A percentile compares a stretch with the other conserved stretches of the same genome.
Conservation (phyloP, 345 rosid genomes). For the Sonneratia alba region DNA sequence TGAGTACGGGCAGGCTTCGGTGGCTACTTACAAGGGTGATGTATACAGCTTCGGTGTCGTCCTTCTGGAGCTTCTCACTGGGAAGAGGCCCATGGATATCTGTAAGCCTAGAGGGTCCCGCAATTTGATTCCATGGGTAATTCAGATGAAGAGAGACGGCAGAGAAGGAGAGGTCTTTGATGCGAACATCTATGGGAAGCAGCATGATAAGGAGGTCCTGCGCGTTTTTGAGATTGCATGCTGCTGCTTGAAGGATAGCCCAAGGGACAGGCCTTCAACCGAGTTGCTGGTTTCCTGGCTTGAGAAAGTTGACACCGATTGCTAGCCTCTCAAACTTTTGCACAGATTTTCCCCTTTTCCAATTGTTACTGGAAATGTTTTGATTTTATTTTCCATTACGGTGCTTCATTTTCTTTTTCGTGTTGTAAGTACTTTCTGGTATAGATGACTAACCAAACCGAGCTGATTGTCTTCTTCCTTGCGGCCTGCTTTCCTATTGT, state of each 20-base stretch:
- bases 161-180: slow-evolving; percentile 63
- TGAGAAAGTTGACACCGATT: slow-evolving; percentile 17
- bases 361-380: neutral
- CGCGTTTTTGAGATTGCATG: slow-evolving; percentile 61
- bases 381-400: neutral
- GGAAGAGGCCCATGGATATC: slow-evolving; percentile 81
- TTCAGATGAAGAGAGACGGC: slow-evolving; percentile 53
- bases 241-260: slow-evolving; percentile 48
- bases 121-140: slow-evolving; percentile 62
- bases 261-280: slow-evolving; percentile 59
- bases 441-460: neutral
- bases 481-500: neutral
- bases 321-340: neutral
- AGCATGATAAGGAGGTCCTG: slow-evolving; percentile 48
- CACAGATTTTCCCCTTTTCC: neutral
- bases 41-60: slow-evolving; percentile 89
- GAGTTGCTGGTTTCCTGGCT: slow-evolving; percentile 67
- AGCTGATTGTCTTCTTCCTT: neutral
- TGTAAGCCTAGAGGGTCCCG: slow-evolving; percentile 59
- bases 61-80: slow-evolving; percentile 77
- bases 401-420: neutral
- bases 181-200: slow-evolving; percentile 42
- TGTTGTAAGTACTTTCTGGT: neutral
- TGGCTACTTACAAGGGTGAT: slow-evolving; percentile 80
- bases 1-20: slow-evolving; percentile 73